Percentiles rank a stretch among this genome's conserved stretches.
Conservation (phyloP, 1,139 yeast species). For the Suhomyces panamericanus region DNA sequence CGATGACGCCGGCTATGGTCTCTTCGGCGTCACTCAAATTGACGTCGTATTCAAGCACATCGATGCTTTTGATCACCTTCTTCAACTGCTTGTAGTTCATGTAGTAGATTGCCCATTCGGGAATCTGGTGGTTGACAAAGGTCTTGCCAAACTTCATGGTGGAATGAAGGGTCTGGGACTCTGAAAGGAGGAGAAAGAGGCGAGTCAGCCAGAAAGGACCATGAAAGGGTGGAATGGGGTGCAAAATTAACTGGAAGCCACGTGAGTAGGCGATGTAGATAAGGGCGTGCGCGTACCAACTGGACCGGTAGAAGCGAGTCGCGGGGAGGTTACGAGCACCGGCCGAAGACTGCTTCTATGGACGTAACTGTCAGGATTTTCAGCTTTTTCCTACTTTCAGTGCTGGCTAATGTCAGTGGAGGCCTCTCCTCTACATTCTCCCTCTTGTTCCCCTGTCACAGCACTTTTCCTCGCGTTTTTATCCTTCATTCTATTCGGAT, state of each 20-base stretch:
- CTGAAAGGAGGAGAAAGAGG: not conserved
- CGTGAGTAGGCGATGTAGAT: not conserved
- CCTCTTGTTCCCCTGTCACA: no score
- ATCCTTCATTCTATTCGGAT: no score
- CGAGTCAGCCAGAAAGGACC: not conserved
- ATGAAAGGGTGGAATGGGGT: not conserved
- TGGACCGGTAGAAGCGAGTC: conserved; percentile 2
- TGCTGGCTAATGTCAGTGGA: no score
- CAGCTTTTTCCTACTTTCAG: no score
- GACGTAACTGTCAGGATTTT: no score
- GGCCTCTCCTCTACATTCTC: no score
- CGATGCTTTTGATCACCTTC: conserved; percentile 64
- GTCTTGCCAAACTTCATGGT: conserved; percentile 86
- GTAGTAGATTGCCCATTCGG: conserved; percentile 84
- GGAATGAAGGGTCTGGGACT: not conserved
- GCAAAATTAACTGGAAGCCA: not conserved
- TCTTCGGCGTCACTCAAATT: conserved; percentile 20
- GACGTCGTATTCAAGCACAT: conserved; percentile 36
- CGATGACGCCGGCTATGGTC: conserved; percentile 37
- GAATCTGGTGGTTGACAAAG: conserved; percentile 79
- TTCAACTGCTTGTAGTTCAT: conserved; percentile 86
- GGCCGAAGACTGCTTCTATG: no score
- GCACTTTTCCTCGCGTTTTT: no score
- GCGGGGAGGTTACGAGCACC: no score
- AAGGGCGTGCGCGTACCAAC: not conserved